Conservation (phyloP, 1,139 yeast species). For the Tardiomyces blankii region DNA sequence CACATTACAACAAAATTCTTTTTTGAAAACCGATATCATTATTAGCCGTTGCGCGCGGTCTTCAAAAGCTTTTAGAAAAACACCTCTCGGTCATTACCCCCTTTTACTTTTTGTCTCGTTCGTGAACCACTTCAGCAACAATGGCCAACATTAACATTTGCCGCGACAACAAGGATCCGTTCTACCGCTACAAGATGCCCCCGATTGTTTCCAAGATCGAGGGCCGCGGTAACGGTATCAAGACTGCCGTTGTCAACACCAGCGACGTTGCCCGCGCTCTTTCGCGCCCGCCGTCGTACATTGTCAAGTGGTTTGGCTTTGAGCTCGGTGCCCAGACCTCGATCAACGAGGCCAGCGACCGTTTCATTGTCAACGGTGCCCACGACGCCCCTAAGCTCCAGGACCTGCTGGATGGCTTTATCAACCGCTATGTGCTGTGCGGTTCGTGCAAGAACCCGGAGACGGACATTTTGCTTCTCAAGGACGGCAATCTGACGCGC, state of each 20-base stretch:
- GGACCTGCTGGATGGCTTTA: conserved; percentile 90
- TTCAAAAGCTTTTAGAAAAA: no score
- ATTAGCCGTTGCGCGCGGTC: no score
- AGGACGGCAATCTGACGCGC: conserved; percentile 66
- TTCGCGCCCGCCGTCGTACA: conserved; percentile 84
- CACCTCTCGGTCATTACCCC: no score
- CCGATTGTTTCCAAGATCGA: conserved; percentile 93
- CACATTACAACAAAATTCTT: no score
- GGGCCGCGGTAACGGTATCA: conserved; percentile 99
- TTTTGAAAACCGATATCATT: no score
- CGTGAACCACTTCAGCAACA: not conserved
- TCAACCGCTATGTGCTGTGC: conserved; percentile 85
- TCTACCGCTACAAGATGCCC: conserved; percentile 99
- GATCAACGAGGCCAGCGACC: conserved; percentile 66
- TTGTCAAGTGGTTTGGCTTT: conserved; percentile 89
- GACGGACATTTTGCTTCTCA: conserved; percentile 78
- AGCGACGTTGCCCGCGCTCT: conserved; percentile 92
- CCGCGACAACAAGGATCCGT: conserved; percentile 96
- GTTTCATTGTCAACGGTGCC: conserved; percentile 89
- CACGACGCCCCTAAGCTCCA: conserved; percentile 88
- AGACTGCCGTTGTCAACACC: conserved; percentile 84
- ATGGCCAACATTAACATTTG: conserved; percentile 91
- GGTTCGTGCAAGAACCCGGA: conserved; percentile 96
- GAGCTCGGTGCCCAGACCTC: conserved; percentile 96
- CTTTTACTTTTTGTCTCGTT: no score